phyloP scores from a whole-genome alignment of 23 red algal species.

The Rhodosorus marinus region DNA sequence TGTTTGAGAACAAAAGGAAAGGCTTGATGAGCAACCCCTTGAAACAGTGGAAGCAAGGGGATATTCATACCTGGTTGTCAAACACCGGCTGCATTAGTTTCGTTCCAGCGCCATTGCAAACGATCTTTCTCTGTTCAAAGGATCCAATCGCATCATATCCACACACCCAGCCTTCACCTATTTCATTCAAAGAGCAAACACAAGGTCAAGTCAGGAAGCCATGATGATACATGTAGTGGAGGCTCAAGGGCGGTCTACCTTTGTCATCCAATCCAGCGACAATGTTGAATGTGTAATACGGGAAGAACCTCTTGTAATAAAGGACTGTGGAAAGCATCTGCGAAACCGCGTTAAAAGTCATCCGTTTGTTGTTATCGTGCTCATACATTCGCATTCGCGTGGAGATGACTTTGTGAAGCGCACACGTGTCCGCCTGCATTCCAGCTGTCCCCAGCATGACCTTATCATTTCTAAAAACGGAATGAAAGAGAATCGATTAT shows the following conservation, averaged over 20 bases:
- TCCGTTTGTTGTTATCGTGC: conserved; percentile 58
- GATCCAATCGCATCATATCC: conserved; percentile 96
- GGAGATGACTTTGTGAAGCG: conserved; percentile 77
- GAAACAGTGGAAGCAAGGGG: no score
- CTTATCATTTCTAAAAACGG: conserved; percentile 50
- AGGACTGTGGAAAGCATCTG: conserved; percentile 75
- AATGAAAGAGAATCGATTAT: no score
- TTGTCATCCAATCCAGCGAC: conserved; percentile 79
- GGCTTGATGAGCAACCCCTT: no score
- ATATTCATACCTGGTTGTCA: conserved; percentile 85
- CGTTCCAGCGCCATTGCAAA: conserved; percentile 73
- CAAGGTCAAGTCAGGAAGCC: not conserved
- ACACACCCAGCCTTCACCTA: conserved; percentile 69
- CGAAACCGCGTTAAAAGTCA: conserved; percentile 41
- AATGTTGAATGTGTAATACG: conserved; percentile 96
- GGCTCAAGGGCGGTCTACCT: conserved; percentile 8
- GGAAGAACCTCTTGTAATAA: conserved; percentile 82
- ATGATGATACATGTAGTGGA: not conserved
- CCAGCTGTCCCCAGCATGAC: conserved; percentile 73
- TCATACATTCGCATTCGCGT: conserved; percentile 54
- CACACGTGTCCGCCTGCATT: conserved; percentile 70
- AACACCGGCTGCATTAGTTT: conserved; percentile 83
- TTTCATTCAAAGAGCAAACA: not conserved
- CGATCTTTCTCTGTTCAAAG: conserved; percentile 73
- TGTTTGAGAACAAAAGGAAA: no score